Percentiles rank a stretch among this genome's conserved stretches.
phyloP scores from a whole-genome alignment of 495 filamentous ascomycete genomes.

The Penicillium psychrofluorescens region DNA sequence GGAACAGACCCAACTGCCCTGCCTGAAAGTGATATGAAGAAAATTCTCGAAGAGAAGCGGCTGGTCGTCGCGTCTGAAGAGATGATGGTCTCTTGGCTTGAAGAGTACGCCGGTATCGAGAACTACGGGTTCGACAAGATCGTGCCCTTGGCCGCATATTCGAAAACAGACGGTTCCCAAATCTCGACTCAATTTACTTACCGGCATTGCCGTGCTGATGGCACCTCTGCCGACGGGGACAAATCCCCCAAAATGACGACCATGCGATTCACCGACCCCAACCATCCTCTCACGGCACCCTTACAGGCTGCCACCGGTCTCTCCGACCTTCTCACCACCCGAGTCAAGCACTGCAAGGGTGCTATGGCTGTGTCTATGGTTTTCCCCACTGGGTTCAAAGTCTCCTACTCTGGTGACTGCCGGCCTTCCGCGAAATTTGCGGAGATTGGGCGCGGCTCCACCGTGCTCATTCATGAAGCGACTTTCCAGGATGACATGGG shows the following conservation, averaged over 20 bases:
- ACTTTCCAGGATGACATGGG: slow-evolving; percentile 83
- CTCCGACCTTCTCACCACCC: slow-evolving; percentile 40
- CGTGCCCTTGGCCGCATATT: slow-evolving; percentile 35
- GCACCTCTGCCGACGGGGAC: slow-evolving; percentile 17
- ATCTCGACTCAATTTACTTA: slow-evolving; percentile 22
- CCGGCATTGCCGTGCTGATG: slow-evolving; percentile 21
- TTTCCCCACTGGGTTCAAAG: slow-evolving; percentile 72
- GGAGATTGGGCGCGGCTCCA: slow-evolving; percentile 62
- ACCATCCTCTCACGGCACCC: slow-evolving; percentile 20
- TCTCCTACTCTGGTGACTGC: slow-evolving; percentile 90
- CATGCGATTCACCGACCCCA: slow-evolving; percentile 15
- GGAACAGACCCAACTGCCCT: slow-evolving; percentile 14
- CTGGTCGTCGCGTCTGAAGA: slow-evolving; percentile 55
- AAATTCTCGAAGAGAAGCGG: slow-evolving; percentile 37
- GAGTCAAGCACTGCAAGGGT: slow-evolving; percentile 71
- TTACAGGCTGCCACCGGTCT: slow-evolving; percentile 38
- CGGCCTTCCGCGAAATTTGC: slow-evolving; percentile 66
- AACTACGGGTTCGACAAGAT: slow-evolving; percentile 62
- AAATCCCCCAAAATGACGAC: slow-evolving; percentile 13
- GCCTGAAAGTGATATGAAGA: slow-evolving; percentile 20
- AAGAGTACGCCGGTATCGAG: slow-evolving; percentile 72
- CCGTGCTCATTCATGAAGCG: slow-evolving; percentile 87
- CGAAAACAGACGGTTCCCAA: slow-evolving; percentile 4
- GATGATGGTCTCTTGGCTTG: slow-evolving; percentile 63
- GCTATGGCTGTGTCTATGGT: slow-evolving; percentile 69